Evolutionary conservation across 331 rosid genomes (phyloP).

Genomic region (Saraca asoca): DNA sequence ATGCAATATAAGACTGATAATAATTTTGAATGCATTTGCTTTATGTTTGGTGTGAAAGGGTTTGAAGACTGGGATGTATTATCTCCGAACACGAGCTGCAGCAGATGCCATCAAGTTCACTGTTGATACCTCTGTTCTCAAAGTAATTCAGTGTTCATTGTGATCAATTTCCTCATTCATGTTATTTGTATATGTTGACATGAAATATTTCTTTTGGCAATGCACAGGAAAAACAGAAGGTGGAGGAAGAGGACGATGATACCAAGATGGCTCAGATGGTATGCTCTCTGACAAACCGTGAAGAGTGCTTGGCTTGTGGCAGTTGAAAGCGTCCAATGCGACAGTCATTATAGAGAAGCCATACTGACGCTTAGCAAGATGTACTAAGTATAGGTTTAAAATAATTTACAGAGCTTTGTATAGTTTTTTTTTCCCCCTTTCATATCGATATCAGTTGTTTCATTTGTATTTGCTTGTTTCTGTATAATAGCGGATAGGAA

Average conservation of each 20-base stretch:
- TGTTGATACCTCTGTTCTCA: slow-evolving; percentile 71
- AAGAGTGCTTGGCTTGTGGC: slow-evolving; percentile 91
- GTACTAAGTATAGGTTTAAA: not conserved
- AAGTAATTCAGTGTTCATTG: slow-evolving; percentile 39
- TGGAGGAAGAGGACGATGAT: slow-evolving; percentile 48
- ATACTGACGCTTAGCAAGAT: not conserved
- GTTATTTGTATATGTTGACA: not conserved
- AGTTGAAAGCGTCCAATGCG: slow-evolving; percentile 44
- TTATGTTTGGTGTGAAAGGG: slow-evolving; percentile 55
- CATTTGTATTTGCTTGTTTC: slow-evolving; percentile 11
- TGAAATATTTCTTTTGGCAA: slow-evolving; percentile 20
- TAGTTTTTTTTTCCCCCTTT: too few relatives aligned
- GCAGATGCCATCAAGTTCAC: slow-evolving; percentile 96
- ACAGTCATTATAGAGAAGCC: not conserved
- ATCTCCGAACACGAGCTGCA: slow-evolving; percentile 86
- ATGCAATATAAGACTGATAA: not conserved
- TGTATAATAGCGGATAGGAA: not conserved
- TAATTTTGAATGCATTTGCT: slow-evolving; percentile 18
- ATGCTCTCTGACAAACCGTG: slow-evolving; percentile 86
- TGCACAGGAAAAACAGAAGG: slow-evolving; percentile 59
- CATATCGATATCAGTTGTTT: slow-evolving; percentile 3
- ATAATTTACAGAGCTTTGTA: slow-evolving; percentile 27
- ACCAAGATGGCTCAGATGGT: slow-evolving; percentile 89
- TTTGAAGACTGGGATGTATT: slow-evolving; percentile 94
- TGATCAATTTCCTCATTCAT: not conserved